phyloP scores from a whole-genome alignment of 192 early-diverging fungal genomes.

The Mortierella antarctica region DNA sequence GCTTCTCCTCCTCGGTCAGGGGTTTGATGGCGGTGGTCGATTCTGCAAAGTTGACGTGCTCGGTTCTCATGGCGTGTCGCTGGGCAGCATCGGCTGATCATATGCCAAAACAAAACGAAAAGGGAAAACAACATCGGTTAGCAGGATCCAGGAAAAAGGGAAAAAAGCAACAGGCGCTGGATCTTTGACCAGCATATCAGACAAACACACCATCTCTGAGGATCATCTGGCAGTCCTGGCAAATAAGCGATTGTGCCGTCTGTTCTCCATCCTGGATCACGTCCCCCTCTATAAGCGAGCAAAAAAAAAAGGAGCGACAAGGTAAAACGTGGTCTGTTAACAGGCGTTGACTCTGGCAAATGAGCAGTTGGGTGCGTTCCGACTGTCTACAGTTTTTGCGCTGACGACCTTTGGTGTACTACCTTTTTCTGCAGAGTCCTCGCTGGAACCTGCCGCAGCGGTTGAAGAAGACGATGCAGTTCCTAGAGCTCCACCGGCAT shows the following conservation, averaged over 20 bases:
- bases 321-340: not conserved
- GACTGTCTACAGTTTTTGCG: conserved; percentile 4
- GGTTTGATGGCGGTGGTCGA: conserved; percentile 81
- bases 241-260: conserved; percentile 82
- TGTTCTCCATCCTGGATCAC: conserved; percentile 77
- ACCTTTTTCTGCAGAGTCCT: conserved; percentile 49
- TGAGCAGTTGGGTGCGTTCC: not conserved
- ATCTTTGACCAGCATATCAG: not conserved
- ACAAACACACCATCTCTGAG: conserved; percentile 69
- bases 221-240: conserved; percentile 86
- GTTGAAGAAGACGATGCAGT: conserved; percentile 16
- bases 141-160: not conserved
- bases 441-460: conserved; percentile 18
- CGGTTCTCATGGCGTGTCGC: conserved; percentile 77
- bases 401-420: not conserved
- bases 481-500: conserved; percentile 48
- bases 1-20: conserved; percentile 84
- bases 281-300: conserved; percentile 59
- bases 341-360: not conserved
- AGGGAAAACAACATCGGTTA: not conserved
- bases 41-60: conserved; percentile 83
- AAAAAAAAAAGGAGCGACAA: not conserved
- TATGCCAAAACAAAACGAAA: not conserved
- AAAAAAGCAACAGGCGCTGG: conserved; percentile 7
- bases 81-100: conserved; percentile 73